A percentile compares a stretch with the other conserved stretches of the same genome.
Evolutionary conservation across 1,284 basidiomycete genomes (phyloP).

Genomic region (Peniophora sp.): DNA sequence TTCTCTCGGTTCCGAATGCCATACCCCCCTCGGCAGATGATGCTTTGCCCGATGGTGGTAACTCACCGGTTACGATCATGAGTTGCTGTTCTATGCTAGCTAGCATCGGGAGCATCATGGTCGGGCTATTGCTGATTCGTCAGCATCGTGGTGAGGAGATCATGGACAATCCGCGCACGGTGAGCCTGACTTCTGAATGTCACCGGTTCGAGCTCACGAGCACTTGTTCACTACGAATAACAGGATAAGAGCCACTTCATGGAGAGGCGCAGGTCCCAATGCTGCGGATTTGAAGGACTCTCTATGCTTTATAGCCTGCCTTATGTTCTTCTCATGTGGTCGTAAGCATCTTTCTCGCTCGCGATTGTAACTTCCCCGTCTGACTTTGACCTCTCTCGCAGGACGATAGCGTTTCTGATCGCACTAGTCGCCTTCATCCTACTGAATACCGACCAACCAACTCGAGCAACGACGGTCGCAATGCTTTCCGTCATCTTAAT

Average conservation of each 20-base stretch:
- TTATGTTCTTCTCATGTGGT: slow-evolving; percentile 29
- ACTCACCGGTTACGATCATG: slow-evolving; percentile 21
- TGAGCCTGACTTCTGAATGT: background rate
- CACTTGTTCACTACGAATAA: too few relatives aligned
- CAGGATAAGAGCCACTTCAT: slow-evolving; percentile 17
- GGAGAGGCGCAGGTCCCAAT: slow-evolving; percentile 12
- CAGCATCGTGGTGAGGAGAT: slow-evolving; percentile 23
- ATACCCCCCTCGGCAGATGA: background rate
- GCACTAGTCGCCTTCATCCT: too few relatives aligned
- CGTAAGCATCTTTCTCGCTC: slow-evolving; percentile 19
- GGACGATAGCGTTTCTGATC: too few relatives aligned
- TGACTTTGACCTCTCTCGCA: too few relatives aligned
- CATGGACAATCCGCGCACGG: slow-evolving; percentile 13
- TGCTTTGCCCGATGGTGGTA: background rate
- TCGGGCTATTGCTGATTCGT: slow-evolving; percentile 31
- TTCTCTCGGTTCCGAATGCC: too few relatives aligned
- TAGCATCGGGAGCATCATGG: slow-evolving; percentile 31
- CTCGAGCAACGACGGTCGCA: too few relatives aligned
- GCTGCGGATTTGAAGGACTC: slow-evolving; percentile 26
- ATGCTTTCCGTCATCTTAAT: too few relatives aligned
- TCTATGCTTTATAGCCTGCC: slow-evolving; percentile 30
- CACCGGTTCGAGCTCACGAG: too few relatives aligned
- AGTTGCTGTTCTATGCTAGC: slow-evolving; percentile 31
- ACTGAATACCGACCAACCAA: too few relatives aligned
- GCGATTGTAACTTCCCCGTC: too few relatives aligned